phyloP scores from a whole-genome alignment of 2,329 filamentous ascomycete species.

The Alternaria sp. region DNA sequence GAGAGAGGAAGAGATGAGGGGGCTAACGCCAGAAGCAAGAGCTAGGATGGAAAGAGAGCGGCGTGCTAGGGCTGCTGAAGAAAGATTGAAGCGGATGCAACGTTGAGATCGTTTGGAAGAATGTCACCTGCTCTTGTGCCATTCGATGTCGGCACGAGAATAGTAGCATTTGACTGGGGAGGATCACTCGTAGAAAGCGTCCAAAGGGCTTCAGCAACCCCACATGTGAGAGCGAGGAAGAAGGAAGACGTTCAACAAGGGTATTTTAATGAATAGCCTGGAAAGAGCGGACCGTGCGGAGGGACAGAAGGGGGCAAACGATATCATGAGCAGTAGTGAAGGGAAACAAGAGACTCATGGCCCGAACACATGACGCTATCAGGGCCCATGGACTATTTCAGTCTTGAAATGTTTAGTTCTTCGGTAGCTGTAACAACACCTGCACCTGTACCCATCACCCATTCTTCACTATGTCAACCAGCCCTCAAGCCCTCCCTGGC shows the following conservation, averaged over 20 bases:
- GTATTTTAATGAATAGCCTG: background rate
- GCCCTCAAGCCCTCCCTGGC: background rate
- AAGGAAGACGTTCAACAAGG: background rate
- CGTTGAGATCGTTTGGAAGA: background rate
- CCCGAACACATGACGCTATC: background rate
- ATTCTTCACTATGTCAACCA: background rate
- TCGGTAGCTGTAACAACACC: background rate
- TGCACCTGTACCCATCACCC: background rate
- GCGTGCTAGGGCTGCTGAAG: slow-evolving; percentile 89
- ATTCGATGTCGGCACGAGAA: background rate
- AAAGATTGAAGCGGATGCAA: slow-evolving; percentile 69
- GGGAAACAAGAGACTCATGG: background rate
- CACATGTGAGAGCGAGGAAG: background rate
- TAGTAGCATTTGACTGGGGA: background rate
- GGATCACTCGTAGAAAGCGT: background rate
- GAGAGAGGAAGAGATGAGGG: slow-evolving; percentile 81
- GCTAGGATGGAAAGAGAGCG: slow-evolving; percentile 85
- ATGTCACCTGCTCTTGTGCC: background rate
- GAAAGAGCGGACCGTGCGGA: background rate
- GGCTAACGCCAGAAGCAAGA: slow-evolving; percentile 86
- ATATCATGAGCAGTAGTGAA: background rate
- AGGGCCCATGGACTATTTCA: background rate
- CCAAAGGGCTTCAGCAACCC: background rate
- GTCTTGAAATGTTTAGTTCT: background rate
- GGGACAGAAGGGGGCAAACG: background rate